Conservation (phyloP, 2,329 filamentous ascomycete genomes). For the Chrysosporium keratinophilum region DNA sequence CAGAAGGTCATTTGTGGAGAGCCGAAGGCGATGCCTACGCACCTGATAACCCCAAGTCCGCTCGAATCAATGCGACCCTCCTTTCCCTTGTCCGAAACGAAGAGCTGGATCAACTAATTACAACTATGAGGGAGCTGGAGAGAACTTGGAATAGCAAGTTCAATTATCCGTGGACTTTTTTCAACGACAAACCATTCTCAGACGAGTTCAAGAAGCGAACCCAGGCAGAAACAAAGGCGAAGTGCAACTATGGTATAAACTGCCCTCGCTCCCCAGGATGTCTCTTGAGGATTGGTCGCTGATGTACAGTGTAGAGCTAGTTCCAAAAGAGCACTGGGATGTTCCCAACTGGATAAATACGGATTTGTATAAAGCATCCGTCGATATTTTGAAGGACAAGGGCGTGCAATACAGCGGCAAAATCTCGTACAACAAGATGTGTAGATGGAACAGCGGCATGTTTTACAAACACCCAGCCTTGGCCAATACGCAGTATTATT, state of each 20-base stretch:
- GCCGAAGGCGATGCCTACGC: constrained; percentile 66
- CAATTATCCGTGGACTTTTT: constrained; percentile 99
- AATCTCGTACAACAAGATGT: constrained; percentile 97
- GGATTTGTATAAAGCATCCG: constrained; percentile 75
- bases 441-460: constrained; percentile 94
- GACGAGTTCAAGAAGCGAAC: constrained; percentile 86
- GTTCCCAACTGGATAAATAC: constrained; percentile 84
- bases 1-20: constrained; percentile 63
- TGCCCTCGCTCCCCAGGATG: neutral
- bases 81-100: constrained; percentile 86
- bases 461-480: constrained; percentile 96
- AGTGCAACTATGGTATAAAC: constrained; percentile 65
- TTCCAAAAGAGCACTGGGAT: constrained; percentile 93
- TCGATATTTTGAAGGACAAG: constrained; percentile 69
- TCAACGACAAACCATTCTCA: constrained; percentile 90
- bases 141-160: constrained; percentile 96
- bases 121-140: constrained; percentile 85
- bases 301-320: constrained; percentile 51
- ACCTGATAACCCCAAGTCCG: constrained; percentile 61
- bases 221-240: constrained; percentile 70
- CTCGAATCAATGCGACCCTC: constrained; percentile 86
- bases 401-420: constrained; percentile 83
- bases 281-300: constrained; percentile 16
- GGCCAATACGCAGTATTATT: constrained; percentile 77
- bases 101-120: constrained; percentile 72